Evolutionary conservation across 164 flowering plant genomes (phyloP), one percentile per base, ranked within the genome.

Genomic region (Stephania japonica): DNA sequence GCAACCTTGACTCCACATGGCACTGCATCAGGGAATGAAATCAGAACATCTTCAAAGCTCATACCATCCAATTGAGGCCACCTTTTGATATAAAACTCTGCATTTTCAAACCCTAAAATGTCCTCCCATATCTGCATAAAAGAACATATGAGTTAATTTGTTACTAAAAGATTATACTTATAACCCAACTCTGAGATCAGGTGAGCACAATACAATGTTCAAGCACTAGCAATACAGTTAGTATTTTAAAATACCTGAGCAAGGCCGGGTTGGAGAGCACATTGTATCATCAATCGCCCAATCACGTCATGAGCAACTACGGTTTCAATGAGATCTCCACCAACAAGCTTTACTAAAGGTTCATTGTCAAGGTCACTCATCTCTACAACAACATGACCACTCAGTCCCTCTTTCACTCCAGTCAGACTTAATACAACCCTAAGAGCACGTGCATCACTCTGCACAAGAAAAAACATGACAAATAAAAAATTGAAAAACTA

Each of bases 251-350:
- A 75, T 69, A 94, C 98, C 97, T 94, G 97, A 66, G 97, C 98
- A 78, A 94, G 92, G 44, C 98, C 97, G 74, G 98, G 97, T 78
- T 94, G 98, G 43, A 94, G 86, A 77, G 98, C 98, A 87, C 97
- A 91, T 69, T 94, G 98, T 77, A 94, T 94, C 98, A 94, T 94
- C 80, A 94, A 80, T 42, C 96, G 90, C 44, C 98, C 98, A 78
- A 94, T 94, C 79, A 94, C 98, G 84, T 94, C 98, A 84, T 91
- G 98, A n/a, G 98, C 97, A 76, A 91, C 98, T 78, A 94, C 97
- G 50, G 96, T 94, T 83, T 94, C 98, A 74, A 91, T 85, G 56
- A 88, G 87, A 64, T 90, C 96, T 67, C 97, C 98, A 64, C 96
- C 98, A 78, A 94, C 98, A 84, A 94, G 97, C 84, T 94, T 91